Evolutionary conservation across 148 eudicot genomes (phyloP), one percentile per base, ranked within the genome.

Genomic region (Talinum fruticosum): DNA sequence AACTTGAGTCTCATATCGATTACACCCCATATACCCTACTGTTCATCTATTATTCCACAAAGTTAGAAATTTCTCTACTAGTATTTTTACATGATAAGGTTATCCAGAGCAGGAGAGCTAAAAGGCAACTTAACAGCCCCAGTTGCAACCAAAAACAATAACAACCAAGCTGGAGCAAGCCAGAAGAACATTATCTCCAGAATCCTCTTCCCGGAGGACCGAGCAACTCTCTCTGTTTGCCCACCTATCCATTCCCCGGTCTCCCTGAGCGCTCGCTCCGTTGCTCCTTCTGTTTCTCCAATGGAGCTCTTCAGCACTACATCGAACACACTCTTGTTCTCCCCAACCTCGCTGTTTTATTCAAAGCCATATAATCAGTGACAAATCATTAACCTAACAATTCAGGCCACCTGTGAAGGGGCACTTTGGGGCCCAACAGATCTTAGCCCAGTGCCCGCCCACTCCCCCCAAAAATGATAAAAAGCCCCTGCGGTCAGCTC

Each of bases 221-320:
- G 88, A 66, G 89, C 73, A 0, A 86, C 51, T 8, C 38, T 84
- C 79, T 91, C 90, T 13, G 89, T 86, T 85, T 73, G 69, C 35
- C 74, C 76, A 66, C 78, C 80, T 4, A 90, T 75, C 97, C 95
- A 90, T 47, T 89, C 95, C 62, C 97, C 97, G 2, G 91, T 88
- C 83, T 93, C 95, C 15, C 97, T 80, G 4, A 92, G 92, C 77
- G 73, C 82, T 78, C 71, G 86, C 86, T 93, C 97, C 53, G 85
- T 85, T 14, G 86, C 59, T 10, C 93, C 92, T 79, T 92, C 94
- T 1, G 77, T 82, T 78, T 76, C 77, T 53, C 94, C 94, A 6
- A 90, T 83, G 0, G 91, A 54, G 72, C 84, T 90, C 68, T 87
- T 85, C 67, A 93, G 38, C 24, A 91, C 67, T 33, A 73, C 38